Evolutionary conservation across 129 eudicot genomes (phyloP).

Genomic region (Helichrysum umbraculigerum): DNA sequence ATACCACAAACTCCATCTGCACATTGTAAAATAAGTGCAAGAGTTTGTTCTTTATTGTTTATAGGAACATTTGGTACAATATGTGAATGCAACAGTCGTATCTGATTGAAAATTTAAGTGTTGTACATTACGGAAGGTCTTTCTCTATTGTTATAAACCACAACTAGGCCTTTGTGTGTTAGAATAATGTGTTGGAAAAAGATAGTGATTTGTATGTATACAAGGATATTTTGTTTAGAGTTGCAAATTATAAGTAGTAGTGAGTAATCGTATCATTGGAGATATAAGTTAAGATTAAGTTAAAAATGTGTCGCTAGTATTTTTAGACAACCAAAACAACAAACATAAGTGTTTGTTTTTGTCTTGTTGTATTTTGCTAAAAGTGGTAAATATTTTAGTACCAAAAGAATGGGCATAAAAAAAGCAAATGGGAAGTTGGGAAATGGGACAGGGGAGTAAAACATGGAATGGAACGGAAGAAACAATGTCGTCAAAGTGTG

Average conservation of each 20-base stretch:
- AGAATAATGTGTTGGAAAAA: neutral
- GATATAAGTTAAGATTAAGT: neutral
- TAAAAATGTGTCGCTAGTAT: neutral
- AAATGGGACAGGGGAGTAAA: constrained; percentile 21
- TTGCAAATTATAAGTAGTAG: neutral
- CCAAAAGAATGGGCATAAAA: neutral
- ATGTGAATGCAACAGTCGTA: constrained; percentile 1
- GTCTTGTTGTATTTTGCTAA: constrained; percentile 8
- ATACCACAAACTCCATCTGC: constrained; percentile 3
- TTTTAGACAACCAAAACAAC: neutral
- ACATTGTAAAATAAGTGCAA: constrained; percentile 18
- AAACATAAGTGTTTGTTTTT: neutral
- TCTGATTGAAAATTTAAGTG: neutral
- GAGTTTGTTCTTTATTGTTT: constrained; percentile 7
- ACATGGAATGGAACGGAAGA: constrained; percentile 35
- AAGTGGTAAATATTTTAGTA: constrained; percentile 3
- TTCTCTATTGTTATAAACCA: too few species aligned
- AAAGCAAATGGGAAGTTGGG: neutral
- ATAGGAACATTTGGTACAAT: neutral
- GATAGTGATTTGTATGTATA: neutral
- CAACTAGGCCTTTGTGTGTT: neutral
- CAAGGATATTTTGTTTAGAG: neutral
- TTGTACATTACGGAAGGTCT: too few species aligned
- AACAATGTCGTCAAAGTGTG: constrained; percentile 35
- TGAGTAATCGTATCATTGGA: neutral